phyloP scores from a whole-genome alignment of 2,329 filamentous ascomycete genomes.

The Monosporascus ibericus region DNA sequence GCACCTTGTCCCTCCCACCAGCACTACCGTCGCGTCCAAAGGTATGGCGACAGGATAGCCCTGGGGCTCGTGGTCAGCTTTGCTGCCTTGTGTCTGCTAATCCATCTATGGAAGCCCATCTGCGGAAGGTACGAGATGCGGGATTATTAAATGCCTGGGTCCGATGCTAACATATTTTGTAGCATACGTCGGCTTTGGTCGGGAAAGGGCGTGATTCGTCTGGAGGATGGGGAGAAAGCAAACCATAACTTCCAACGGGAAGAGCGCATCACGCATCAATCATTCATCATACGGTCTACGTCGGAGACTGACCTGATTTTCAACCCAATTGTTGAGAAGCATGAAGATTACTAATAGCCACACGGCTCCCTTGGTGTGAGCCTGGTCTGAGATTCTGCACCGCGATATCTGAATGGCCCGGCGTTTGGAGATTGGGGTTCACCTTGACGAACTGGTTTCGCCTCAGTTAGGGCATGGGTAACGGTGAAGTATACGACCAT shows the following conservation, averaged over 20 bases:
- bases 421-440: not conserved
- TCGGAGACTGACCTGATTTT: too few species aligned
- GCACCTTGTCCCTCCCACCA: constrained; percentile 18
- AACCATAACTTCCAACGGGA: not conserved
- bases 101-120: constrained; percentile 17
- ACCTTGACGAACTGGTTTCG: not conserved
- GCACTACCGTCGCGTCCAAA: constrained; percentile 19
- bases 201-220: constrained; percentile 15
- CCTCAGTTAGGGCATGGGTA: not conserved
- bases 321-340: too few species aligned
- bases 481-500: too few species aligned
- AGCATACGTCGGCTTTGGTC: constrained; percentile 13
- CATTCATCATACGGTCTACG: not conserved
- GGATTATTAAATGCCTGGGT: not conserved
- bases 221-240: constrained; percentile 13
- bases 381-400: not conserved
- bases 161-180: constrained; percentile 5
- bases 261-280: not conserved
- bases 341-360: too few species aligned
- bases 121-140: constrained; percentile 14
- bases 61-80: constrained; percentile 16
- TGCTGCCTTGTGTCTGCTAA: constrained; percentile 12
- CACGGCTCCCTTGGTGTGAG: not conserved
- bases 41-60: constrained; percentile 20
- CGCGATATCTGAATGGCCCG: not conserved